Conservation (phyloP, 306 rosid genomes). For the Castanea crenata region DNA sequence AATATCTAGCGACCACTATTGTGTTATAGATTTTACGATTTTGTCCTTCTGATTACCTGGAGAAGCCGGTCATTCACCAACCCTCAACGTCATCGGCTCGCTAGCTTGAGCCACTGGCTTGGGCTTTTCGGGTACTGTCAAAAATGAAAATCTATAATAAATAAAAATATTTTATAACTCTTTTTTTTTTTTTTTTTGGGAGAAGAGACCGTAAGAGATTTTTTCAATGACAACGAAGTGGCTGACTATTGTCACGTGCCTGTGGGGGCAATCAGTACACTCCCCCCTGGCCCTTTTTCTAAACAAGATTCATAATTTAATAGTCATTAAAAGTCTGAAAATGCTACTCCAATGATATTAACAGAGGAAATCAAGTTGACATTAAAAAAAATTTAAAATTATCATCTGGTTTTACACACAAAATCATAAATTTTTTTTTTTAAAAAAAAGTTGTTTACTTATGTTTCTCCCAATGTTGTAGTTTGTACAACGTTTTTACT, state of each 20-base stretch:
- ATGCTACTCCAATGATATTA: too few species aligned
- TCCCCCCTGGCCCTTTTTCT: neutral
- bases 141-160: too few species aligned
- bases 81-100: slow-evolving; percentile 30
- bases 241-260: neutral
- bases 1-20: neutral
- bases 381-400: too few species aligned
- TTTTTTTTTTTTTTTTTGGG: neutral
- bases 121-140: neutral
- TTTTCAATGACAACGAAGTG: neutral
- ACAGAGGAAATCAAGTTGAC: too few species aligned
- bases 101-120: slow-evolving; percentile 14
- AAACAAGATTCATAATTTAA: neutral
- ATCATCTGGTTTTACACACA: too few species aligned
- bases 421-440: too few species aligned
- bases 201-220: neutral
- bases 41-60: slow-evolving; percentile 24
- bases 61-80: slow-evolving; percentile 48
- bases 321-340: neutral
- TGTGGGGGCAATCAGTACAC: neutral
- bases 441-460: neutral
- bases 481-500: too few species aligned
- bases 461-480: neutral
- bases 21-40: neutral
- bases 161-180: neutral